phyloP scores from a whole-genome alignment of 768 basidiomycete species.

The Phylloporus sp. region DNA sequence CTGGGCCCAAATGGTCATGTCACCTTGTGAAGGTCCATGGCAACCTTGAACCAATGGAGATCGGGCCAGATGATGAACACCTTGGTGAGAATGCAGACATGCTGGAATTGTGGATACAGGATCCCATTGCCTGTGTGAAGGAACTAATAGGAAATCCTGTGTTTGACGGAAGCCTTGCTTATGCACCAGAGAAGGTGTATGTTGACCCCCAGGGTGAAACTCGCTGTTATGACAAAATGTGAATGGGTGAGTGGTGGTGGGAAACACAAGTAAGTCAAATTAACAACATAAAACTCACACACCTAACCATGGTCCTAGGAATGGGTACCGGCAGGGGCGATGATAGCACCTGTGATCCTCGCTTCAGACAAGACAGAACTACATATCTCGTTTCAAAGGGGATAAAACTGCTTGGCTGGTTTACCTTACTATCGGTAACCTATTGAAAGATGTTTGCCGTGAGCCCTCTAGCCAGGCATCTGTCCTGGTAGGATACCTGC shows the following conservation, averaged over 20 bases:
- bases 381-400: not conserved
- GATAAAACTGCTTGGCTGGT: constrained; percentile 5
- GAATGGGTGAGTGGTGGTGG: constrained; percentile 13
- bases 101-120: constrained; percentile 28
- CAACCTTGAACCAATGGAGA: not conserved
- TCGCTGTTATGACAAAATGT: constrained; percentile 4
- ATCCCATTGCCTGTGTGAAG: constrained; percentile 31
- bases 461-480: not conserved
- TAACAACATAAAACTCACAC: not conserved
- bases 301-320: not conserved
- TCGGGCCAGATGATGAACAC: too few species aligned
- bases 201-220: not conserved
- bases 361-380: constrained; percentile 3
- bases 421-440: not conserved
- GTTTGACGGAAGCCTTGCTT: not conserved
- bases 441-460: not conserved
- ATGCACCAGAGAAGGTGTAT: constrained; percentile 4
- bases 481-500: not conserved
- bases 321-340: not conserved
- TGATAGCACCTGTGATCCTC: not conserved
- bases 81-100: too few species aligned
- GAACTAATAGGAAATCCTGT: constrained; percentile 29
- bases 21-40: not conserved
- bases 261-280: not conserved
- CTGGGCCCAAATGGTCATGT: not conserved